phyloP scores from a whole-genome alignment of 2,329 filamentous ascomycete species.

The Colletotrichum theobromicola region DNA sequence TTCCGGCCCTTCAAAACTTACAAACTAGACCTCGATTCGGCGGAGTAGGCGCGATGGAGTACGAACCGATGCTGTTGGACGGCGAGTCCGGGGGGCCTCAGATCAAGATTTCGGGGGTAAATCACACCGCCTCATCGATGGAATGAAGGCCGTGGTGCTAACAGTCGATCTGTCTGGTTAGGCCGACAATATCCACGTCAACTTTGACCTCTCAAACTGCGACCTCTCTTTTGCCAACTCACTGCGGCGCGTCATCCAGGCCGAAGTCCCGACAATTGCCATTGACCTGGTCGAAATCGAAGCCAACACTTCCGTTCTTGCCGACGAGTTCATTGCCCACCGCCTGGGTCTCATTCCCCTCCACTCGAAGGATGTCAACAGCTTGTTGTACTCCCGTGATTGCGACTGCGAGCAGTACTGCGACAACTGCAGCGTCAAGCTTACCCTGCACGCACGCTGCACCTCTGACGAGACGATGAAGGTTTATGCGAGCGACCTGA shows the following conservation, averaged over 20 bases:
- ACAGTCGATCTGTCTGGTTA: slow-evolving; percentile 39
- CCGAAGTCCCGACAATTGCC: slow-evolving; percentile 92
- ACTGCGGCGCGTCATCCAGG: slow-evolving; percentile 86
- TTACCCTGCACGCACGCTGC: slow-evolving; percentile 86
- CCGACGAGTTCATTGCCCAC: slow-evolving; percentile 95
- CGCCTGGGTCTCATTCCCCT: slow-evolving; percentile 90
- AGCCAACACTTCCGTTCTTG: slow-evolving; percentile 91
- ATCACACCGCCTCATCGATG: not conserved
- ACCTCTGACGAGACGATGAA: slow-evolving; percentile 88
- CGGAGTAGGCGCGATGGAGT: slow-evolving; percentile 50
- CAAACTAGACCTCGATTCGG: not conserved
- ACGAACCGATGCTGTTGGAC: slow-evolving; percentile 66
- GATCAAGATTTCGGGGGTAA: slow-evolving; percentile 66
- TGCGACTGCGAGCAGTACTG: slow-evolving; percentile 98
- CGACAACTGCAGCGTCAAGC: slow-evolving; percentile 85
- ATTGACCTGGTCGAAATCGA: slow-evolving; percentile 95
- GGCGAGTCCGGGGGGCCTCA: slow-evolving; percentile 60
- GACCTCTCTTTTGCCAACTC: slow-evolving; percentile 94
- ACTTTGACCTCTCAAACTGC: slow-evolving; percentile 90
- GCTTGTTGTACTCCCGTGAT: slow-evolving; percentile 86
- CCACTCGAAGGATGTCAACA: slow-evolving; percentile 81
- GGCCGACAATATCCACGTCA: slow-evolving; percentile 81
- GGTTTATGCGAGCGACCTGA: slow-evolving; percentile 89
- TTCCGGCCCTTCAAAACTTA: not conserved
- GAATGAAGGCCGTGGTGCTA: not conserved